A percentile compares a stretch with the other conserved stretches of the same genome.
Conservation (phyloP, 441 rosid genomes). For the Breynia disticha region DNA sequence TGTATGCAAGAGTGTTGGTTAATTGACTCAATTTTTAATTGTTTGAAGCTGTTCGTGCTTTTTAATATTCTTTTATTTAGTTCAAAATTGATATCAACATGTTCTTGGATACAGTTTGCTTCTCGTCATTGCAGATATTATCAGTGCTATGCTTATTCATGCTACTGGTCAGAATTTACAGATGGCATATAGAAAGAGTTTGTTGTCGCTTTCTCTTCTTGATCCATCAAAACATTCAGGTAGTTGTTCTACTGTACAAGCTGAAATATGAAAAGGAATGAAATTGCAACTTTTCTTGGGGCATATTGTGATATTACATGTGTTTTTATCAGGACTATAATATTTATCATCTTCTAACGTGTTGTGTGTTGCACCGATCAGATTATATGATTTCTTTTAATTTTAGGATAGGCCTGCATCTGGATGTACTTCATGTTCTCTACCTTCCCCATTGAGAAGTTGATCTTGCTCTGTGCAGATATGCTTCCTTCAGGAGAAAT, state of each 20-base stretch:
- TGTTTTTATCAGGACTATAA: too few relatives aligned
- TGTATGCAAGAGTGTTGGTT: too few relatives aligned
- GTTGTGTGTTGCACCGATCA: too few relatives aligned
- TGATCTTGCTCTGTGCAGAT: conserved; percentile 29
- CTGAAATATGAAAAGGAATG: too few relatives aligned
- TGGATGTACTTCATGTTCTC: not conserved
- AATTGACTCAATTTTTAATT: too few relatives aligned
- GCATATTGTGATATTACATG: too few relatives aligned
- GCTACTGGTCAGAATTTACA: conserved; percentile 58
- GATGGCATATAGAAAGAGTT: conserved; percentile 38
- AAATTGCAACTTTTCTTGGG: too few relatives aligned
- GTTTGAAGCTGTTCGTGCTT: too few relatives aligned
- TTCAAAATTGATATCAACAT: conserved; percentile 22
- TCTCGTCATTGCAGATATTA: conserved; percentile 71
- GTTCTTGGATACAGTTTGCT: conserved; percentile 70
- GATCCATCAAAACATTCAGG: conserved; percentile 43
- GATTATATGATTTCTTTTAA: too few relatives aligned
- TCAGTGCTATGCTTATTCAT: conserved; percentile 73
- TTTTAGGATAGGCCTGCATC: too few relatives aligned
- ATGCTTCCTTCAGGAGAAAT: conserved; percentile 56
- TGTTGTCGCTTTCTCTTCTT: conserved; percentile 37
- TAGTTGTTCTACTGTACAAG: conserved; percentile 7
- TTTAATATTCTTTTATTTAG: not conserved
- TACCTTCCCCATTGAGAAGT: not conserved
- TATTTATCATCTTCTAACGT: too few relatives aligned